phyloP scores from a whole-genome alignment of 2,329 filamentous ascomycete genomes.

The Salinomyces thailandicus region DNA sequence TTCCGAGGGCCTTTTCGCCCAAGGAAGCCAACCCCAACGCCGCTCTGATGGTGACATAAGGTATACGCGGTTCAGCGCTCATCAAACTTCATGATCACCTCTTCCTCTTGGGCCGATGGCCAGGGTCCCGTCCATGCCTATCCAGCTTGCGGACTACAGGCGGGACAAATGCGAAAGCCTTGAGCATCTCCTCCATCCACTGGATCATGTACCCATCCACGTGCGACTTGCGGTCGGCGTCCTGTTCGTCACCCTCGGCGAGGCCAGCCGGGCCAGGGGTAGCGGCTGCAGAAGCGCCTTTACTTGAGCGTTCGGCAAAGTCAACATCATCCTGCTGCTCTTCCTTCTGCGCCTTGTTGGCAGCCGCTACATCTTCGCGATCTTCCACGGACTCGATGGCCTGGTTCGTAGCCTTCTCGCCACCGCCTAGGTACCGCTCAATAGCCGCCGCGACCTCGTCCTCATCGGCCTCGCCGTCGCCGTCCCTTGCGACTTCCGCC shows the following conservation, averaged over 20 bases:
- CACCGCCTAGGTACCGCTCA: conserved; percentile 66
- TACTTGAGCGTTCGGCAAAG: conserved; percentile 48
- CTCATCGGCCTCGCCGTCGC: conserved; percentile 42
- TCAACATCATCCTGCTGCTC: conserved; percentile 74
- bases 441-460: conserved; percentile 71
- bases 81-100: conserved; percentile 10
- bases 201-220: conserved; percentile 51
- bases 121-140: conserved; percentile 27
- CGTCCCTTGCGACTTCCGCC: conserved; percentile 52
- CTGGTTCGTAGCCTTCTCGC: conserved; percentile 53
- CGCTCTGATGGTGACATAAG: too few relatives aligned
- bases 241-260: conserved; percentile 33
- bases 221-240: conserved; percentile 51
- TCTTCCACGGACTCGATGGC: conserved; percentile 87
- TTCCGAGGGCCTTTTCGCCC: too few relatives aligned
- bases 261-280: conserved; percentile 22
- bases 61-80: too few relatives aligned
- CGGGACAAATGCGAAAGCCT: conserved; percentile 23
- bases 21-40: too few relatives aligned
- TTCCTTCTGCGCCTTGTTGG: conserved; percentile 79
- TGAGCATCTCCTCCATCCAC: conserved; percentile 21
- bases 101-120: conserved; percentile 26
- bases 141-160: conserved; percentile 25
- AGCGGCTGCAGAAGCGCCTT: conserved; percentile 31
- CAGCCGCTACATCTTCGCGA: conserved; percentile 79